A percentile compares a stretch with the other conserved stretches of the same genome.
Conservation (phyloP, 805 yeast species). For the Brettanomyces bruxellensis region DNA sequence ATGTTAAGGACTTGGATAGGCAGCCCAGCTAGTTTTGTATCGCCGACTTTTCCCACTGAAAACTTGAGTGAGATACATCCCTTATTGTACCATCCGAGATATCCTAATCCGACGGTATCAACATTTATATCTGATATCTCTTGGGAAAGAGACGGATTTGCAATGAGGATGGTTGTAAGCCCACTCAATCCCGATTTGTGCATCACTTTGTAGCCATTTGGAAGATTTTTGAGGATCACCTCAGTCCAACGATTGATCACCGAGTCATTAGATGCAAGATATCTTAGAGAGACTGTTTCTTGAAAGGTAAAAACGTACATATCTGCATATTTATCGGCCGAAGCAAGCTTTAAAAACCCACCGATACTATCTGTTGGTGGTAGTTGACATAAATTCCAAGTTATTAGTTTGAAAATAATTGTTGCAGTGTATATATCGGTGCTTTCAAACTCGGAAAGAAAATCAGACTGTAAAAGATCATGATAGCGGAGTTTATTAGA, state of each 20-base stretch:
- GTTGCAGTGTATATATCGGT: constrained; percentile 1
- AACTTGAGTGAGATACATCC: constrained; percentile 45
- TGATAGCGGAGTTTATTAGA: constrained; percentile 18
- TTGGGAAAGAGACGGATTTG: constrained; percentile 20
- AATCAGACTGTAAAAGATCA: constrained; percentile 13
- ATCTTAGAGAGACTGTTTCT: constrained; percentile 41
- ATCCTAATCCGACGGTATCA: constrained; percentile 46
- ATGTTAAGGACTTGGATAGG: constrained; percentile 35
- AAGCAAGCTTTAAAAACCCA: neutral
- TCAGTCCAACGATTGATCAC: constrained; percentile 27
- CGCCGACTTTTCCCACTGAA: constrained; percentile 29
- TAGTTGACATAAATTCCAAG: constrained; percentile 32
- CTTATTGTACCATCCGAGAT: constrained; percentile 54
- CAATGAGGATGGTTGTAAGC: constrained; percentile 37
- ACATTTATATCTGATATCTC: constrained; percentile 32
- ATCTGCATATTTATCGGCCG: constrained; percentile 16
- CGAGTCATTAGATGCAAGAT: constrained; percentile 28
- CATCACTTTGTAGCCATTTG: constrained; percentile 27
- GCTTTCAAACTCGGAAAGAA: constrained; percentile 5
- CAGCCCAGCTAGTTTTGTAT: constrained; percentile 23
- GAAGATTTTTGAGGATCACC: constrained; percentile 15
- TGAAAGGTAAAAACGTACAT: constrained; percentile 38
- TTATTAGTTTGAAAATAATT: constrained; percentile 20
- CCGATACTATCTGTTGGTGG: constrained; percentile 6
- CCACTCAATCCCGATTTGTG: constrained; percentile 44